Base-by-base conservation (phyloP, 1,284 basidiomycete species). In the Singerocomus inundabilis region DNA sequence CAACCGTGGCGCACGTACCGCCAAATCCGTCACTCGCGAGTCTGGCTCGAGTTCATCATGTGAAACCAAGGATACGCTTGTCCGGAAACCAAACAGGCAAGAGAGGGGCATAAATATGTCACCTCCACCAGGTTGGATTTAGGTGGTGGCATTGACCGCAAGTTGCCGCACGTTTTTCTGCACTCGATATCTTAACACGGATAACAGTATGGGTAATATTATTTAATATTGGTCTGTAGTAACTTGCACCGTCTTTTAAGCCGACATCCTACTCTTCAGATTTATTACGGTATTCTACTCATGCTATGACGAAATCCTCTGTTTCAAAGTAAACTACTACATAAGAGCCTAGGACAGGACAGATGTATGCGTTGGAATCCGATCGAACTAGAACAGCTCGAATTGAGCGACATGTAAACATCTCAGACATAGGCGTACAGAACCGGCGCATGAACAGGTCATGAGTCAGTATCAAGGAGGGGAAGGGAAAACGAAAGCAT, bases 91-190 rank as follows among this genome's bases (percentile, higher is more conserved):
- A 21, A 46, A 47, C 29, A 67, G 57, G 39, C 61, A 58, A 32
- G 61, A 54, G 15, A 63, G 44, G 24, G 32, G 29, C 7, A n/a
- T 46, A 63, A 62, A 35, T 59, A 66, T 45, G 55, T 44, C 58
- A 2, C 55, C 72, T 18, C 68, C 75, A 63, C 72, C 74, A 57
- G 78, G 78, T 63, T 80, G 78, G 78, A 78, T 80, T 44, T 60
- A 57, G 37, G 18, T 49, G 46, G 40, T 49, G 38, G 25, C n/a
- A 25, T 18, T 32, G 18, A 18, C 10, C 4, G 21, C 21, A 21
- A 21, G 21, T 21, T 21, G 21, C 21, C 21, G 2, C 44, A 37
- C 4, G 5, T 39, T n/a, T 47, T 42, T 39, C 9, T 4, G 26
- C 7, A 38, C 8, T 8, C 9, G 29, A 11, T 30, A 15, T 26